Base-by-base conservation (phyloP, 2,329 filamentous ascomycete species). In the Plectosphaerella plurivora region DNA sequence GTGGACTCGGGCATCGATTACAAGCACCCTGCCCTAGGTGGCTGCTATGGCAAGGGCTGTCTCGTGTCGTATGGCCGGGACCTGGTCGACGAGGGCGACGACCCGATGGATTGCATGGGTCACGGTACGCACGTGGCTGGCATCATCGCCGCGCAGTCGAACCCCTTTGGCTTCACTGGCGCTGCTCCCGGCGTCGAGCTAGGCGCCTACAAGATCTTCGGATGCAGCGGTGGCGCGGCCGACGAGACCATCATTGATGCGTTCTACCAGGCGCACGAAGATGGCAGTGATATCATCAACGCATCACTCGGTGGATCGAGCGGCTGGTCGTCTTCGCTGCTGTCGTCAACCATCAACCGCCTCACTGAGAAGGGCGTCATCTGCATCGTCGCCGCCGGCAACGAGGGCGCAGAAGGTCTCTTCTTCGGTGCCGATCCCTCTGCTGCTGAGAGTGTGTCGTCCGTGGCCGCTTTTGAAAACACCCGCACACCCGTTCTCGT, bases 91-190 rank as follows among this genome's bases (percentile, higher is more conserved):
- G 22, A 65, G 4, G 83, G 82, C 16, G 79, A 65, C 2, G 76
- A 82, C 55, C 82, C 82, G 3, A 77, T 79, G 60, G 78, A 79
- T 56, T 82, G 80, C 59, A 66, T 62, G 2, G 82, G 82, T 3
- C 83, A 87, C 63, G 83, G 83, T 28, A 83, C 79, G 1, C 82
- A 84, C 63, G 79, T 84, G 22, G 74, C 82, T 2, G 84, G 84
- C 33, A 85, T 82, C 55, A 76, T 87, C 45, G 83, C 81, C 2
- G 83, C 82, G 1, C 78, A 83, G 62, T 63, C 66, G 45, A 73
- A 83, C 60, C 64, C 69, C 0, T 74, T 74, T 37, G 76, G 76
- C n/a, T 79, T 83, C 59, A 78, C 76, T 15, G 83, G 83, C 15
- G 79, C 75, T 10, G 82, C 81, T 0, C 76, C 79, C 1, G 78